Percentiles rank a stretch among this genome's conserved stretches.
Conservation (phyloP, 495 filamentous ascomycete species). For the Rhypophila decipiens region DNA sequence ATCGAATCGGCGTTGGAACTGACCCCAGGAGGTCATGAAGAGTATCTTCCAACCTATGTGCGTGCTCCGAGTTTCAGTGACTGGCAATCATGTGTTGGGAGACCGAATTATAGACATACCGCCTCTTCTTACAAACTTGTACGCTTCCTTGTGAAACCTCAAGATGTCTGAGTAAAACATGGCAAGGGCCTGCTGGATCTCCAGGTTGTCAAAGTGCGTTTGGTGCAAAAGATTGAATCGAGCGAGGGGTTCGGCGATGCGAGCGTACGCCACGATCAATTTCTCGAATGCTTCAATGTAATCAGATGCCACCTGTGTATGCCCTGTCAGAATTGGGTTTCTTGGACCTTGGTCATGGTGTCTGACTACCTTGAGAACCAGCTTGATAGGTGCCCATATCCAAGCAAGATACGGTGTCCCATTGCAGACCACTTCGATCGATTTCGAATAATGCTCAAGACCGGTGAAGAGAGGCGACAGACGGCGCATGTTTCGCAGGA, state of each 20-base stretch:
- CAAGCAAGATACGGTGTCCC: slow-evolving; percentile 40
- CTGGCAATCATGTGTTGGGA: not conserved
- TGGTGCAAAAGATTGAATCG: slow-evolving; percentile 28
- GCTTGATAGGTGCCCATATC: slow-evolving; percentile 42
- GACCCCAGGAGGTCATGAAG: slow-evolving; percentile 36
- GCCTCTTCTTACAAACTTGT: slow-evolving; percentile 36
- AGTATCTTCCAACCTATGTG: slow-evolving; percentile 43
- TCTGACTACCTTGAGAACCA: slow-evolving; percentile 29
- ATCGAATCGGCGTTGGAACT: slow-evolving; percentile 33
- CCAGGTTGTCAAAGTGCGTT: slow-evolving; percentile 21
- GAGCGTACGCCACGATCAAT: slow-evolving; percentile 34
- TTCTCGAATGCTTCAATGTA: slow-evolving; percentile 32
- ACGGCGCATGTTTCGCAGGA: slow-evolving; percentile 34
- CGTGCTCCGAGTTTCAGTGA: no score
- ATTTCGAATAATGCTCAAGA: slow-evolving; percentile 33
- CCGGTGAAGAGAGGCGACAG: slow-evolving; percentile 32
- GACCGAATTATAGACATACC: slow-evolving; percentile 27
- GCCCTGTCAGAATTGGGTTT: slow-evolving; percentile 19
- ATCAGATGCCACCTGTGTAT: no score
- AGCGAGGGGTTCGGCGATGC: slow-evolving; percentile 31
- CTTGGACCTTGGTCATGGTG: not conserved
- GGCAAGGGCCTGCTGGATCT: slow-evolving; percentile 34
- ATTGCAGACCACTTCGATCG: slow-evolving; percentile 37
- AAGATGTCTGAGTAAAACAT: slow-evolving; percentile 39
- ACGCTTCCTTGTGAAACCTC: slow-evolving; percentile 38